These are phyloP conservation scores for Fonsecaea monophora DNA, from an alignment of 2,329 filamentous ascomycete species.

Conservation along the genomic window DNA sequence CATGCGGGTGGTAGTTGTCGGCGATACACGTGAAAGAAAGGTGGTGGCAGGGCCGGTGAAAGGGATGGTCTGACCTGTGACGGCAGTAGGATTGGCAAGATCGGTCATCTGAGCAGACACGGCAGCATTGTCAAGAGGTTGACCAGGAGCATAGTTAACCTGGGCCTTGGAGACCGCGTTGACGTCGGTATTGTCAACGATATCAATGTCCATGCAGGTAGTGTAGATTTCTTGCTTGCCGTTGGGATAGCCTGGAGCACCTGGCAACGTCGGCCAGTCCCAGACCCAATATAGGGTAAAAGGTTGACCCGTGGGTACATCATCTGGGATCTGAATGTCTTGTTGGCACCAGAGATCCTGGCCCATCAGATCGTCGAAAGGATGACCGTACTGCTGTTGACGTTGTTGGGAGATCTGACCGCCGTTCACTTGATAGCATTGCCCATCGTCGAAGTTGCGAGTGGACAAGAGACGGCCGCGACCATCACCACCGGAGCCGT, in stretches of 20 bases:
- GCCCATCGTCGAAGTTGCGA: slow-evolving; percentile 85
- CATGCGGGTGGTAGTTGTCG: background rate
- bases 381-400: slow-evolving; percentile 61
- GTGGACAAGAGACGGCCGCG: slow-evolving; percentile 77
- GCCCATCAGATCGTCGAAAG: slow-evolving; percentile 60
- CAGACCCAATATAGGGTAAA: slow-evolving; percentile 96
- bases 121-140: slow-evolving; percentile 49
- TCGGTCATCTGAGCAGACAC: slow-evolving; percentile 49
- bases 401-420: slow-evolving; percentile 66
- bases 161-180: slow-evolving; percentile 33
- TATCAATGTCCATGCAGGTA: slow-evolving; percentile 57
- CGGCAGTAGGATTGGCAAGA: slow-evolving; percentile 42
- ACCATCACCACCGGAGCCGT: slow-evolving; percentile 80
- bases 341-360: slow-evolving; percentile 78
- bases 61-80: slow-evolving; percentile 36
- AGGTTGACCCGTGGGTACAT: slow-evolving; percentile 65
- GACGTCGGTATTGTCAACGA: slow-evolving; percentile 41
- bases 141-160: slow-evolving; percentile 43
- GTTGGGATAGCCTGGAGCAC: slow-evolving; percentile 45
- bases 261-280: slow-evolving; percentile 77
- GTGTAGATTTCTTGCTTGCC: slow-evolving; percentile 57
- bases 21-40: slow-evolving; percentile 3
- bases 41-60: slow-evolving; percentile 21
- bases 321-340: slow-evolving; percentile 75
- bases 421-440: slow-evolving; percentile 82